Evolutionary conservation across 139 green algal genomes (phyloP).

Genomic region (Closterium sp.): DNA sequence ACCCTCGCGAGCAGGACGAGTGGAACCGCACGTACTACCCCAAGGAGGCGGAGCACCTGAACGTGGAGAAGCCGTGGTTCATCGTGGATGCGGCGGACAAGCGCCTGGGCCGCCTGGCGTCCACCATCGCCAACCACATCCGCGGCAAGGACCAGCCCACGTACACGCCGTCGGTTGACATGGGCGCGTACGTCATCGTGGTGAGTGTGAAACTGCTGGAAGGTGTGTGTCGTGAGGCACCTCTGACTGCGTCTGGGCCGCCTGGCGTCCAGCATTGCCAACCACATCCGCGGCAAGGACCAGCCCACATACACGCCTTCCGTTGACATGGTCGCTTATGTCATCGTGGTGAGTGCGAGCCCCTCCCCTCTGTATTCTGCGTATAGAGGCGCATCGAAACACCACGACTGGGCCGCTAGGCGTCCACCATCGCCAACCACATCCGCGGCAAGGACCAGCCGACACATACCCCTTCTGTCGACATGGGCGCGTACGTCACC

Average conservation of each 20-base stretch:
- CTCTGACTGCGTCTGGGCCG: conserved; percentile 86
- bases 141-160: conserved; percentile 85
- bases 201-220: conserved; percentile 61
- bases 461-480: too few species aligned
- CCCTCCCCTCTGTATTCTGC: too few species aligned
- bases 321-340: conserved; percentile 94
- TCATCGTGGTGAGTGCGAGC: conserved; percentile 78
- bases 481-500: conserved; percentile 91
- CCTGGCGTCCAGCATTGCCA: conserved; percentile 79
- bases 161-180: conserved; percentile 94
- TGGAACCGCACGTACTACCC: conserved; percentile 98
- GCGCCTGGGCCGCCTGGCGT: conserved; percentile 86
- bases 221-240: too few species aligned
- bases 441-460: too few species aligned
- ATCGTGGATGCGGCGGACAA: conserved; percentile 85
- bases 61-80: conserved; percentile 84
- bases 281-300: conserved; percentile 90
- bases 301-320: conserved; percentile 80
- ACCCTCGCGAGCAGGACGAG: conserved; percentile 58
- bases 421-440: conserved; percentile 92
- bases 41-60: conserved; percentile 72
- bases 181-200: conserved; percentile 93
- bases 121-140: conserved; percentile 80
- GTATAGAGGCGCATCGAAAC: not conserved
- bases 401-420: too few species aligned